Conservation (phyloP, 768 basidiomycete species). For the Boletellus emodensis region DNA sequence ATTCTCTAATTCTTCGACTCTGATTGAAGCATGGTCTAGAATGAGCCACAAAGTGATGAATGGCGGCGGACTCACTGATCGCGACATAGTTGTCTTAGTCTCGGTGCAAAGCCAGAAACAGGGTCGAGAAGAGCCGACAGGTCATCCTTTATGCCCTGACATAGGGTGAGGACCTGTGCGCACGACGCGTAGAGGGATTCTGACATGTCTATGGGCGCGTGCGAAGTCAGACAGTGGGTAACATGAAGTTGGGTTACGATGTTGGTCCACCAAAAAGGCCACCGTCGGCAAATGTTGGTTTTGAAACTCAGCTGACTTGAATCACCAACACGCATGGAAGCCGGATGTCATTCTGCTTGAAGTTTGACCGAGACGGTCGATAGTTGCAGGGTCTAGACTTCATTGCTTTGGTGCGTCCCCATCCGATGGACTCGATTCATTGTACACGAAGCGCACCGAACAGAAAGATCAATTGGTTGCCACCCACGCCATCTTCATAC, state of each 20-base stretch:
- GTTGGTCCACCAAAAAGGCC: not conserved
- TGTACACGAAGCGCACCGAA: no score
- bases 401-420: no score
- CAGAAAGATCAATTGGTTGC: no score
- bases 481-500: no score
- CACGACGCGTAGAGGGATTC: constrained; percentile 55
- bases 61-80: constrained; percentile 48
- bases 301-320: not conserved
- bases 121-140: constrained; percentile 61
- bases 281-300: not conserved
- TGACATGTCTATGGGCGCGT: constrained; percentile 17
- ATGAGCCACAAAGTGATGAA: not conserved
- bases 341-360: no score
- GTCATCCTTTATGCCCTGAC: constrained; percentile 54
- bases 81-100: constrained; percentile 46
- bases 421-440: no score
- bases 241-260: not conserved
- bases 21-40: constrained; percentile 21
- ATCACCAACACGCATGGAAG: no score
- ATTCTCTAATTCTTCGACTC: constrained; percentile 52
- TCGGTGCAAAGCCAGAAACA: constrained; percentile 66
- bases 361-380: no score
- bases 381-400: no score
- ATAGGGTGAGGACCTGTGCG: constrained; percentile 61
- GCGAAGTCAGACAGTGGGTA: not conserved